A percentile compares a stretch with the other conserved stretches of the same genome.
phyloP scores from a whole-genome alignment of 2,329 filamentous ascomycete species.

The Phyllosticta capitalensis region DNA sequence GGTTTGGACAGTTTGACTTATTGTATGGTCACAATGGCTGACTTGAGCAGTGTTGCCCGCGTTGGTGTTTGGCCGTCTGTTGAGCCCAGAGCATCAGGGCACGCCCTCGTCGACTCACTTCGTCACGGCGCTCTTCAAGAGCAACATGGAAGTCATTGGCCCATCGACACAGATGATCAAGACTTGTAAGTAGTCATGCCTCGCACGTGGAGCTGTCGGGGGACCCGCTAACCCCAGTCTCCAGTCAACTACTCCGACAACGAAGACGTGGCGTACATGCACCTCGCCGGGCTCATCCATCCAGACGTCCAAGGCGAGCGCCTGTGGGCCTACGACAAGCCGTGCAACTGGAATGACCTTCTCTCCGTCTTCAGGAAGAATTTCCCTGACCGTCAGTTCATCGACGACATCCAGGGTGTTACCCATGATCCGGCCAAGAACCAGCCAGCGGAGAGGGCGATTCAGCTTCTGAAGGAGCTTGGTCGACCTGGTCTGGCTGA shows the following conservation, averaged over 20 bases:
- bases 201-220: too few species aligned
- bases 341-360: slow-evolving; percentile 10
- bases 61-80: background rate
- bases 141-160: background rate
- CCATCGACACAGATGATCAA: background rate
- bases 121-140: background rate
- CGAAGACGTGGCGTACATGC: background rate
- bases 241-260: background rate
- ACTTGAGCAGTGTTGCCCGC: background rate
- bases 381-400: background rate
- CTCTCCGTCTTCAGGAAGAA: slow-evolving; percentile 11
- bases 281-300: slow-evolving; percentile 2
- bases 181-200: background rate
- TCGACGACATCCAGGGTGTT: slow-evolving; percentile 1
- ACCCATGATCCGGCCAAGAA: slow-evolving; percentile 11
- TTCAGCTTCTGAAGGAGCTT: slow-evolving; percentile 12
- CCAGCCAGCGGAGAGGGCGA: slow-evolving; percentile 1
- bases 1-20: background rate
- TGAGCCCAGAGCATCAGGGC: background rate
- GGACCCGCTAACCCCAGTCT: too few species aligned
- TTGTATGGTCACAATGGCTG: background rate
- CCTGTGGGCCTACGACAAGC: slow-evolving; percentile 11
- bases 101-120: background rate
- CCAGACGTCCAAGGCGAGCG: slow-evolving; percentile 10
- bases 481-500: slow-evolving; percentile 12